Evolutionary conservation across 108 stramenopile species (phyloP).

Genomic region (Cyclotella choctawhatcheeana): DNA sequence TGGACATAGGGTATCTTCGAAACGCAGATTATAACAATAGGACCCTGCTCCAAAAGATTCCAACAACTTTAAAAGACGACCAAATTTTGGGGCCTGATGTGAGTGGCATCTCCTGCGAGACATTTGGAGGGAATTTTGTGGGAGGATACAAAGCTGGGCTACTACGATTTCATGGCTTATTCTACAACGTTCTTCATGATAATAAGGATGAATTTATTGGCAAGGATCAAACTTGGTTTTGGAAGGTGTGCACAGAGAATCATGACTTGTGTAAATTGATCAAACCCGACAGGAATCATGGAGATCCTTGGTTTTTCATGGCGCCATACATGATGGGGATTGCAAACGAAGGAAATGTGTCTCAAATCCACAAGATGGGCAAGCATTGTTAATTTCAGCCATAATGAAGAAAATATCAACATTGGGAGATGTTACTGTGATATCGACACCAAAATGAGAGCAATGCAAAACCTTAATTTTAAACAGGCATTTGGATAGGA

Average conservation of each 20-base stretch:
- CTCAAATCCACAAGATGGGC: too few species aligned
- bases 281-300: neutral
- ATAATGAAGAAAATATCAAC: too few species aligned
- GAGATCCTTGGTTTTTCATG: neutral
- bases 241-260: neutral
- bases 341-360: too few species aligned
- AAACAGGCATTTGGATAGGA: too few species aligned
- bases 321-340: neutral
- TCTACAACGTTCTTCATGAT: neutral
- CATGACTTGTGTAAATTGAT: neutral
- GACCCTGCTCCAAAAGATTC: conserved; percentile 42
- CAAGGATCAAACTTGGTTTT: neutral
- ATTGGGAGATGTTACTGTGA: too few species aligned
- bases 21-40: conserved; percentile 35
- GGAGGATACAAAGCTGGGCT: conserved; percentile 3
- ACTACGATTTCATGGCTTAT: neutral
- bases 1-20: conserved; percentile 73
- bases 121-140: neutral
- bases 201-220: neutral
- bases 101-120: neutral
- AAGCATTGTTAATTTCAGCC: too few species aligned
- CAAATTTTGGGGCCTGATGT: conserved; percentile 17
- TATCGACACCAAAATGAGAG: too few species aligned
- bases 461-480: too few species aligned
- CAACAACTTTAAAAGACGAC: conserved; percentile 3